Evolutionary conservation across 2,329 filamentous ascomycete genomes (phyloP), one percentile per base, ranked within the genome.

Genomic region (Stachybotrys elegans): DNA sequence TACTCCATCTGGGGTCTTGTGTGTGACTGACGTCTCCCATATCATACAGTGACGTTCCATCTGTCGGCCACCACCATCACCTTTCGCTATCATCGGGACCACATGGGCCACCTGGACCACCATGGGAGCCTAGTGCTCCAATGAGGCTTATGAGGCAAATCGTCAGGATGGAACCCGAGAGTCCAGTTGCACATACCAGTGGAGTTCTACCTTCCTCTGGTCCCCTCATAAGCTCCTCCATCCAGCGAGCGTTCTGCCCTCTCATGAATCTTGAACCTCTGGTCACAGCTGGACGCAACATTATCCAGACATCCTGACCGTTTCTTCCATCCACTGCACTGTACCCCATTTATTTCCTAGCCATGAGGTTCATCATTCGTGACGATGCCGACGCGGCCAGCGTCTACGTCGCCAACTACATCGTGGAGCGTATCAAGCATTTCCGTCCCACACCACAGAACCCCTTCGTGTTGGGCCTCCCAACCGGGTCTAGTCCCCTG

Each of bases 351-450:
- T 43, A 47, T 41, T 38, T 48, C 52, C 45, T 48, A 61, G 70
- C 55, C 56, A 93, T 88, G 88, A 83, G 87, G 70, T 79, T 93
- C 59, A 91, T 93, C 66, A 86, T 93, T 61, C 79, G 86, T 62
- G 83, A 91, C 63, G 76, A 88, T 57, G 75, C 84, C 54, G 65
- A 74, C 43, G 70, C 76, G 49, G 85, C 85, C 45, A 88, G 86
- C 58, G 73, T 75, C 55, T 90, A 91, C 65, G 85, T 91, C 53
- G 86, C 87, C 49, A 83, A 88, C 63, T 90, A 92, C 67, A 84
- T 93, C 56, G 81, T 91, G 66, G 84, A 86, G 56, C 83, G 87
- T 54, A 92, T 93, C 72, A 86, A 84, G 57, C 70, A 79, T 48
- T 93, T 89, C 67, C 76, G 77, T 40, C 88, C 88, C 29, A 86